Base-by-base conservation (phyloP, 805 yeast species). In the Candida germanica region DNA sequence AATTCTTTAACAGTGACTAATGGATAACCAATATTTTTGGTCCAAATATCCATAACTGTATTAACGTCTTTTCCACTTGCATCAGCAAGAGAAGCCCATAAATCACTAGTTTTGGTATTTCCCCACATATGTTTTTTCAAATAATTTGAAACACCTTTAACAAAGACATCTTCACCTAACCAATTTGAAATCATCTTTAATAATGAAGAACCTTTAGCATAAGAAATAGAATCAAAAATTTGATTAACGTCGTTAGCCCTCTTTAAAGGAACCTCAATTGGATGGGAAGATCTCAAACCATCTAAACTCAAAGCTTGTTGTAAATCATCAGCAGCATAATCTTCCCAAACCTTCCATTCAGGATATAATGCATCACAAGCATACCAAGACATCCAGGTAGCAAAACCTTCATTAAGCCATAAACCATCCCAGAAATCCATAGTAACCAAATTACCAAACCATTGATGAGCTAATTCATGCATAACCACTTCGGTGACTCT, bases 401-500 rank as follows among this genome's bases (percentile, higher is more conserved):
- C 95, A 50, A 85, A 86, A 30, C 93, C 91, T 66, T 85, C 95
- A 56, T 85, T 85, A 50, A 85, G 73, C 91, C 93, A 85, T 52
- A 85, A 73, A 47, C 87, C 91, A 60, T 83, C 87, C 95, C 95
- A 85, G 82, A 87, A 85, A 54, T 84, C 89, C 94, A 85, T 85
- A 36, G 95, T 85, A 42, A 85, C 94, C 61, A 85, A 71, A 61
- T 85, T 82, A 56, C 95, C 95, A 52, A 85, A 85, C 95, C 95
- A 85, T 67, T 85, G 95, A 61, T 85, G 95, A 33, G 94, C 93
- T 65, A 85, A 73, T 64, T 85, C 95, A 65, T 85, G 95, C 66
- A 82, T 86, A 29, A 85, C 88, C 32, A 85, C 93, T 54, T 85
- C 91, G 24, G 88, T 83, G 26, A 85, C 93, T 58, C 89, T 73